Percentiles rank a stretch among this genome's conserved stretches.
Evolutionary conservation across 2,329 filamentous ascomycete species (phyloP).

Genomic region (Pseudogymnoascus sp.): DNA sequence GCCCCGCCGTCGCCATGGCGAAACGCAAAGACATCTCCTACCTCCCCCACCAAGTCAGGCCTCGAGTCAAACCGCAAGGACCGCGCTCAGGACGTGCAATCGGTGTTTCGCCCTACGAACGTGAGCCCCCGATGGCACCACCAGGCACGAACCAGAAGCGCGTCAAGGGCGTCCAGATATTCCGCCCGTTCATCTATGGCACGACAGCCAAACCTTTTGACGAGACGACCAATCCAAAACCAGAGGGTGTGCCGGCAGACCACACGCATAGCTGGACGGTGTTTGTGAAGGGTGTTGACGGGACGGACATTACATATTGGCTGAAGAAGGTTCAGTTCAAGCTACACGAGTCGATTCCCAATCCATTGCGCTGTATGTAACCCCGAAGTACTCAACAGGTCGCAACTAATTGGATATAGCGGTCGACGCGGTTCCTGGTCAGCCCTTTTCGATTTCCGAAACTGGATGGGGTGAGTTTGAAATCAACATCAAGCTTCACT

Average conservation of each 20-base stretch:
- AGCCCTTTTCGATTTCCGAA: constrained; percentile 76
- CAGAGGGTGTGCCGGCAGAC: constrained; percentile 69
- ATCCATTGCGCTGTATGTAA: constrained; percentile 67
- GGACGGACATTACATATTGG: constrained; percentile 90
- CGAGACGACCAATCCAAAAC: constrained; percentile 69
- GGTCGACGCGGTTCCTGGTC: constrained; percentile 62
- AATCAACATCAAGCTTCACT: constrained; percentile 92
- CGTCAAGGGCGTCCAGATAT: constrained; percentile 58
- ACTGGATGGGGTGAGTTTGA: constrained; percentile 99
- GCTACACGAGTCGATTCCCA: constrained; percentile 92
- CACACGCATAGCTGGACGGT: constrained; percentile 97
- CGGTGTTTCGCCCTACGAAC: neutral
- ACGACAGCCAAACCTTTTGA: constrained; percentile 75
- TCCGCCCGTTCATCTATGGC: constrained; percentile 64
- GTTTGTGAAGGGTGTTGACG: constrained; percentile 84
- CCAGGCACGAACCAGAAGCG: constrained; percentile 49
- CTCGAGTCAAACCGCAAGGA: constrained; percentile 6
- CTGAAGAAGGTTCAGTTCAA: constrained; percentile 97
- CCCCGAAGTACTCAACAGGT: neutral
- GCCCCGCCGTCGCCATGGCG: neutral
- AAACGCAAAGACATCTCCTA: neutral
- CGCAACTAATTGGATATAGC: constrained; percentile 32
- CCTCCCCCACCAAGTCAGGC: constrained; percentile 4
- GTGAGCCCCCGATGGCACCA: constrained; percentile 45
- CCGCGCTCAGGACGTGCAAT: constrained; percentile 4